Evolutionary conservation across 345 rosid species (phyloP).

Genomic region (Conringia planisiliqua): DNA sequence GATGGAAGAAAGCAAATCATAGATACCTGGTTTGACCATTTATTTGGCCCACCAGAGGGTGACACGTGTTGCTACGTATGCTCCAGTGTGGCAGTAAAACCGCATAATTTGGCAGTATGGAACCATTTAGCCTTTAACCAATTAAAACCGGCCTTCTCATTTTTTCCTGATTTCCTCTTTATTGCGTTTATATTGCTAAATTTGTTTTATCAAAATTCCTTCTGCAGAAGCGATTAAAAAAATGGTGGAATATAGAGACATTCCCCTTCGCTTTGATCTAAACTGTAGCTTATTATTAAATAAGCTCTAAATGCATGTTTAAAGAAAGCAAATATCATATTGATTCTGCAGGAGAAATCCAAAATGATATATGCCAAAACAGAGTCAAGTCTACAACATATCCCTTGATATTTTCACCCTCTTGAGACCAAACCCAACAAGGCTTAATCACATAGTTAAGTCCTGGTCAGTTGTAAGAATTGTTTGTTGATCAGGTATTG

Average conservation of each 20-base stretch:
- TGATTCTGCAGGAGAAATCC: neutral
- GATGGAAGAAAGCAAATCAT: slow-evolving; percentile 12
- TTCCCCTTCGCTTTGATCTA: no score
- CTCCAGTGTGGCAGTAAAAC: slow-evolving; percentile 9
- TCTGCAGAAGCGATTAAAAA: neutral
- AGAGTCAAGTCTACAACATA: neutral
- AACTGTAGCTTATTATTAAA: neutral
- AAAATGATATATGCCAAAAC: neutral
- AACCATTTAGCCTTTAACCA: neutral
- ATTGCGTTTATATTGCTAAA: neutral
- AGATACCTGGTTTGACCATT: slow-evolving; percentile 18
- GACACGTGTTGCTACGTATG: slow-evolving; percentile 31
- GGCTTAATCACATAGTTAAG: neutral
- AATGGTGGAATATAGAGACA: neutral
- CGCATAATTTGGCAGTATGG: slow-evolving; percentile 11
- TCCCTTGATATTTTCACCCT: neutral
- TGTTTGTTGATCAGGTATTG: slow-evolving; percentile 22
- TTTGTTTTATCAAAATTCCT: neutral
- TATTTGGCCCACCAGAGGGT: neutral
- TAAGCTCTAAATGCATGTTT: neutral
- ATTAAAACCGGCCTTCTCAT: neutral
- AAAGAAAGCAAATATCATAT: neutral
- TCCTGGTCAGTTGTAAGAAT: neutral
- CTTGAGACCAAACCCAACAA: neutral
- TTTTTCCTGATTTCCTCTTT: neutral